Base-by-base conservation (phyloP, 495 filamentous ascomycete species). In the Aspergillus carlsbadensis region DNA sequence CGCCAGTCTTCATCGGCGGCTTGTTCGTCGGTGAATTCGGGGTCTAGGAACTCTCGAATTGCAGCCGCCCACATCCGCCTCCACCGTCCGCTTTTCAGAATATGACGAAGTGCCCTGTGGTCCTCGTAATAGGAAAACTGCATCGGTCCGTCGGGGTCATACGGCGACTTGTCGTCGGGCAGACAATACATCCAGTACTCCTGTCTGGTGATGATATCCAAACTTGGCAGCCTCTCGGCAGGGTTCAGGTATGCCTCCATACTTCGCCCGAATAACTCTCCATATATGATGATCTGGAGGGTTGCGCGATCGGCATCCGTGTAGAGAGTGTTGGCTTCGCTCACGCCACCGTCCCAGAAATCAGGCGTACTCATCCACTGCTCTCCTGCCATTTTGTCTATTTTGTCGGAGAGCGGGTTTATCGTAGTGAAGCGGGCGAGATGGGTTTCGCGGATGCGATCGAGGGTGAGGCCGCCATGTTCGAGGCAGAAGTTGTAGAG, bases 1-100 rank as follows among this genome's bases (percentile, higher is more conserved):
- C 73, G 72, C 65, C 90, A 87, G 33, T 76, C 67, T 51, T 79
- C 70, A 62, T 51, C 10, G 2, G 13, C 35, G 37, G 26, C 11
- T 6, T 22, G 17, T n/a, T 41, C 39, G 21, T 52, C 52, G 7
- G 43, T 47, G 14, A 33, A 31, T 13, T 43, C 51, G 10, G 21
- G 18, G 39, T 52, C n/a, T 11, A 62, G 15, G 50, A 58, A 35
- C n/a, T 36, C 15, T 22, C 21, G 17, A 56, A 55, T 41, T 10
- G 52, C 61, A 36, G 24, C 47, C 8, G 33, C 47, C 64, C 64
- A 66, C 57, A 60, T 63, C 7, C 56, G 41, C 18, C 51, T 14
- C 64, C 64, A 66, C 18, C 49, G 59, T 5, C 55, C 34, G 39
- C 61, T 53, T 14, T 26, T 29, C 11, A 66, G 34, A 21, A 66